phyloP scores from a whole-genome alignment of 768 basidiomycete species.

The Russula virescens region DNA sequence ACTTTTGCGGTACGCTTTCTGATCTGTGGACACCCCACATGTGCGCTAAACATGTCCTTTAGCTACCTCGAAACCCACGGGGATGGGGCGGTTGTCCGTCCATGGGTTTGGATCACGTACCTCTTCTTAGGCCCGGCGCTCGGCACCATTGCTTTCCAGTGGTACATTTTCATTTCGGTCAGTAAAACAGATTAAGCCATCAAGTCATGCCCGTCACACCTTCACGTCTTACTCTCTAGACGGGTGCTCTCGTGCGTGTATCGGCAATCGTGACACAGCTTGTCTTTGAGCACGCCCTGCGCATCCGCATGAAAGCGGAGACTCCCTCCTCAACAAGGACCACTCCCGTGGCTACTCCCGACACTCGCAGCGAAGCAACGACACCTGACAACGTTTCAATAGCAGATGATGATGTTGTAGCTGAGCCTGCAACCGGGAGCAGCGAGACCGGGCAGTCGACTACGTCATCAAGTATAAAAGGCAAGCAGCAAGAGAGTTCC shows the following conservation, averaged over 20 bases:
- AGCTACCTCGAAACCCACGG: slow-evolving; percentile 57
- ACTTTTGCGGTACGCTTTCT: slow-evolving; percentile 28
- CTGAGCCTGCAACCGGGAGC: slow-evolving; percentile 10
- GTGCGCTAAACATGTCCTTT: background rate
- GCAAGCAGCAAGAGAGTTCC: slow-evolving; percentile 15
- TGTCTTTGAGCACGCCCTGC: slow-evolving; percentile 50
- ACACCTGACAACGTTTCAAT: slow-evolving; percentile 28
- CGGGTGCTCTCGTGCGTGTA: slow-evolving; percentile 35
- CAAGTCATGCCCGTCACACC: background rate
- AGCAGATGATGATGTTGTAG: slow-evolving; percentile 3
- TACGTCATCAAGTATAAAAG: slow-evolving; percentile 20
- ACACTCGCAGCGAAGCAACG: slow-evolving; percentile 21
- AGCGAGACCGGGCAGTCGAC: slow-evolving; percentile 19
- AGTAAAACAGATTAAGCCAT: background rate
- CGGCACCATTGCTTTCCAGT: slow-evolving; percentile 43
- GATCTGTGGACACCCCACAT: background rate
- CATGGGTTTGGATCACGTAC: slow-evolving; percentile 63
- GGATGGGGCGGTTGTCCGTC: slow-evolving; percentile 43
- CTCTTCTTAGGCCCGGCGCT: slow-evolving; percentile 46
- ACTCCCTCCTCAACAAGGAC: slow-evolving; percentile 24
- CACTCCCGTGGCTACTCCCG: slow-evolving; percentile 21
- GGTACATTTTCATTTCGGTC: slow-evolving; percentile 42
- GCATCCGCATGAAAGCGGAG: slow-evolving; percentile 47
- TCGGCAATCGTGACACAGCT: slow-evolving; percentile 49
- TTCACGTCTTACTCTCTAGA: slow-evolving; percentile 21